phyloP scores from a whole-genome alignment of 179 eudicot genomes.

The Corrigiola litoralis region DNA sequence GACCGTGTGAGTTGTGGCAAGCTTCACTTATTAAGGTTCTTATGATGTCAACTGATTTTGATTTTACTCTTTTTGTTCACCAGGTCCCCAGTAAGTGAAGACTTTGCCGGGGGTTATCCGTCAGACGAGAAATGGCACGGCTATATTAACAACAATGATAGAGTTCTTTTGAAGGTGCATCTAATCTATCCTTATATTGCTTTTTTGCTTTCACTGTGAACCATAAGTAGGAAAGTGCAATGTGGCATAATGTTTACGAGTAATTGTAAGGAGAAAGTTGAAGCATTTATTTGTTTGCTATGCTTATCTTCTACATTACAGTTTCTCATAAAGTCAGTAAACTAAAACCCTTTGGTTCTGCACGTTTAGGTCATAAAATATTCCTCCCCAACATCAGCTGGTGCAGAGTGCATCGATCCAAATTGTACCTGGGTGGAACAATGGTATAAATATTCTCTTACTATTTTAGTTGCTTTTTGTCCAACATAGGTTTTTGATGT shows the following conservation, averaged over 20 bases:
- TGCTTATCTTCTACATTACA: not conserved
- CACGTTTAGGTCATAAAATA: conserved; percentile 62
- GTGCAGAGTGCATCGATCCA: conserved; percentile 95
- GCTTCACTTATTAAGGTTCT: too few species aligned
- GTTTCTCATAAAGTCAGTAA: not conserved
- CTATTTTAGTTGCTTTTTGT: not conserved
- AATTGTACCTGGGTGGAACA: conserved; percentile 94
- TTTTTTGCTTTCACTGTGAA: not conserved
- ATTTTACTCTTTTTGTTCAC: conserved; percentile 1
- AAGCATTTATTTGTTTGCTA: too few species aligned
- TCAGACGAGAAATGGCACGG: conserved; percentile 96
- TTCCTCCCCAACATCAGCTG: conserved; percentile 91
- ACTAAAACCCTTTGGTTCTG: not conserved
- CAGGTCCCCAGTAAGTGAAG: conserved; percentile 70
- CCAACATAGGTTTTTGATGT: not conserved
- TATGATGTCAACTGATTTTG: not conserved
- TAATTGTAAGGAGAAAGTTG: not conserved
- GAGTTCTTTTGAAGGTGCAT: conserved; percentile 86
- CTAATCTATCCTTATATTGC: not conserved
- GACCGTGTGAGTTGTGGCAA: not conserved
- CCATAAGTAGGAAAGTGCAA: not conserved
- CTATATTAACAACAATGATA: conserved; percentile 78
- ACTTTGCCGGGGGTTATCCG: conserved; percentile 75
- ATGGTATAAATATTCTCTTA: conserved; percentile 48
- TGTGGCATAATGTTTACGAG: not conserved